Evolutionary conservation across 495 filamentous ascomycete species (phyloP).

Genomic region (Bacidia gigantensis): DNA sequence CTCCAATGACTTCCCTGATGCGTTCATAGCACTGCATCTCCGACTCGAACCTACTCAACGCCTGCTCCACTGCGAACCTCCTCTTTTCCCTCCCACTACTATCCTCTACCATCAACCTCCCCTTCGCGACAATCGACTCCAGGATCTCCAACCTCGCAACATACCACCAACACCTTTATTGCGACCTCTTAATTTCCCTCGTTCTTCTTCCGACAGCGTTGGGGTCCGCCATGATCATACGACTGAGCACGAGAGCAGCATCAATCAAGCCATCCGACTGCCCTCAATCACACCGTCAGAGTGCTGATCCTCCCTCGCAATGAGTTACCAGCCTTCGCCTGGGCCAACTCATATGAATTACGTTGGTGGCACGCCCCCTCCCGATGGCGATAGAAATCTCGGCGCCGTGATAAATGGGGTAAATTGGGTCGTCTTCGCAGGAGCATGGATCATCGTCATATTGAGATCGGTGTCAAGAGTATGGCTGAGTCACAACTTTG

Average conservation of each 20-base stretch:
- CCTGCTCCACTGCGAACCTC: background rate
- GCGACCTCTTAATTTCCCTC: background rate
- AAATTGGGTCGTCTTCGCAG: constrained; percentile 14
- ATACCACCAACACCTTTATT: background rate
- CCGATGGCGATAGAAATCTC: constrained; percentile 10
- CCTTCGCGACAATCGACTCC: background rate
- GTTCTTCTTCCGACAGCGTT: background rate
- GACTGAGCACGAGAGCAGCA: background rate
- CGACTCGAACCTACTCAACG: background rate
- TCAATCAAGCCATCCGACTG: background rate
- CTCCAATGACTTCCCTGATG: no score
- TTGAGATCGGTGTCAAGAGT: constrained; percentile 8
- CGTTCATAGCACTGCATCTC: background rate
- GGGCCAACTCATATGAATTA: background rate
- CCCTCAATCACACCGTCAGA: background rate
- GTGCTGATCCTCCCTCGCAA: background rate
- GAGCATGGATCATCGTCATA: constrained; percentile 11
- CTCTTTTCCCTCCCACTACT: background rate
- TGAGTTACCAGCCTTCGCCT: background rate
- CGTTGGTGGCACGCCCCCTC: background rate
- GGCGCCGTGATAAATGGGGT: constrained; percentile 8
- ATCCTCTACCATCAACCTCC: background rate
- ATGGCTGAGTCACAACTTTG: constrained; percentile 16
- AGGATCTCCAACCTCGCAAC: no score
- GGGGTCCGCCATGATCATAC: background rate